A percentile compares a stretch with the other conserved stretches of the same genome.
These are phyloP conservation scores for Hypholoma sublateritium DNA, from an alignment of 768 basidiomycete species.

Conservation along the genomic window DNA sequence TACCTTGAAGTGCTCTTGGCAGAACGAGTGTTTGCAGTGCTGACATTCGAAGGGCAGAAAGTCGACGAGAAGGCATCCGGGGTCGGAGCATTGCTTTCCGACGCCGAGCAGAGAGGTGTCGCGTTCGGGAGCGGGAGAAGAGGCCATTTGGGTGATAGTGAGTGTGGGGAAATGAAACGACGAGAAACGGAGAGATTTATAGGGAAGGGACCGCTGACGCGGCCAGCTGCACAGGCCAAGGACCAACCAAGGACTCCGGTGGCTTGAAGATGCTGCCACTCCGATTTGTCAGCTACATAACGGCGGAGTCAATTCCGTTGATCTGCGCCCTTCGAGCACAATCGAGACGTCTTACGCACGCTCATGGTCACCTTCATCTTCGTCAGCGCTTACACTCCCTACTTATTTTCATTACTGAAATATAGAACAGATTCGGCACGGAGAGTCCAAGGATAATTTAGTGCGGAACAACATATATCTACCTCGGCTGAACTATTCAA, in stretches of 20 bases:
- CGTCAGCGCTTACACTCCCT: slow-evolving; percentile 25
- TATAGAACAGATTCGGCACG: slow-evolving; percentile 62
- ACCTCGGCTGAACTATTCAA: neutral
- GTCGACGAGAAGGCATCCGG: slow-evolving; percentile 71
- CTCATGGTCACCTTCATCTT: slow-evolving; percentile 39
- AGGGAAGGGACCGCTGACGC: slow-evolving; percentile 22
- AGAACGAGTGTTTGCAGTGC: slow-evolving; percentile 70
- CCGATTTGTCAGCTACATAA: slow-evolving; percentile 12
- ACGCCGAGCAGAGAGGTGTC: slow-evolving; percentile 62
- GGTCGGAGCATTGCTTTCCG: slow-evolving; percentile 70
- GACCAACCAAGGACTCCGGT: neutral
- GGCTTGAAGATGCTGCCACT: neutral
- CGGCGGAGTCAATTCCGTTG: slow-evolving; percentile 2
- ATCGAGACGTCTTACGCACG: neutral
- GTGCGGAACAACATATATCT: slow-evolving; percentile 34
- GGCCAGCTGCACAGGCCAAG: slow-evolving; percentile 14
- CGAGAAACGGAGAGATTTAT: slow-evolving; percentile 13
- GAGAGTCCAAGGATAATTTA: slow-evolving; percentile 75
- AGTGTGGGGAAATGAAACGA: slow-evolving; percentile 6
- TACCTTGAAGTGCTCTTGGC: slow-evolving; percentile 78
- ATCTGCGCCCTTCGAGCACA: slow-evolving; percentile 1
- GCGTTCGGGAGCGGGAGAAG: slow-evolving; percentile 29
- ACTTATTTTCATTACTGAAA: neutral
- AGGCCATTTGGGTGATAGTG: slow-evolving; percentile 13
- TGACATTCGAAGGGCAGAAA: slow-evolving; percentile 88